A percentile compares a stretch with the other conserved stretches of the same genome.
phyloP scores from a whole-genome alignment of 352 stramenopile species.

The Stephanocyclus meneghinianus region DNA sequence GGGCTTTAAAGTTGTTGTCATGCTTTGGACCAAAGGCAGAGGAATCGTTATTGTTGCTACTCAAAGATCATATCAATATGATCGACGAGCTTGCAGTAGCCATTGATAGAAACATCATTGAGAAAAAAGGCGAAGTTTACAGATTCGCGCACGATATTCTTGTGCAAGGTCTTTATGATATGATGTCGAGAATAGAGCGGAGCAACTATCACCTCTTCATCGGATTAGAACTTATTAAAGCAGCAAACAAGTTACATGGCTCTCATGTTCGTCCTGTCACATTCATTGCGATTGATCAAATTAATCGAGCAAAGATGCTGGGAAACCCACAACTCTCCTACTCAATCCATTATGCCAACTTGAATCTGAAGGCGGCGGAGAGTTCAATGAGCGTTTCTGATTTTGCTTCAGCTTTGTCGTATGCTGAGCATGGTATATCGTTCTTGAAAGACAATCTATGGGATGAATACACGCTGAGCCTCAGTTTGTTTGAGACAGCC shows the following conservation, averaged over 20 bases:
- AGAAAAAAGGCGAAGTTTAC: conserved; percentile 6
- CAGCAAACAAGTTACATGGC: background rate
- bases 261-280: background rate
- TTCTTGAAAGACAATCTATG: background rate
- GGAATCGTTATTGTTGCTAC: background rate
- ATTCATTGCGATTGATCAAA: conserved; percentile 17
- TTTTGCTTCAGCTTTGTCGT: background rate
- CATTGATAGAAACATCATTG: conserved; percentile 12
- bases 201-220: background rate
- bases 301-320: conserved; percentile 6
- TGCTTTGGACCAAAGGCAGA: conserved; percentile 13
- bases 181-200: background rate
- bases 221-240: conserved; percentile 9
- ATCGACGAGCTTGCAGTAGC: background rate
- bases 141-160: too few relatives aligned
- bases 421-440: background rate
- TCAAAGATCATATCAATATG: background rate
- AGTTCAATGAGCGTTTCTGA: background rate
- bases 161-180: conserved; percentile 11
- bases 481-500: background rate
- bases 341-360: background rate
- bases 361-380: background rate
- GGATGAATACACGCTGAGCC: background rate
- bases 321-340: background rate
- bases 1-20: conserved; percentile 7